These are phyloP conservation scores for Sabuloglossum arenarium DNA, from an alignment of 495 filamentous ascomycete species.

Conservation along the genomic window DNA sequence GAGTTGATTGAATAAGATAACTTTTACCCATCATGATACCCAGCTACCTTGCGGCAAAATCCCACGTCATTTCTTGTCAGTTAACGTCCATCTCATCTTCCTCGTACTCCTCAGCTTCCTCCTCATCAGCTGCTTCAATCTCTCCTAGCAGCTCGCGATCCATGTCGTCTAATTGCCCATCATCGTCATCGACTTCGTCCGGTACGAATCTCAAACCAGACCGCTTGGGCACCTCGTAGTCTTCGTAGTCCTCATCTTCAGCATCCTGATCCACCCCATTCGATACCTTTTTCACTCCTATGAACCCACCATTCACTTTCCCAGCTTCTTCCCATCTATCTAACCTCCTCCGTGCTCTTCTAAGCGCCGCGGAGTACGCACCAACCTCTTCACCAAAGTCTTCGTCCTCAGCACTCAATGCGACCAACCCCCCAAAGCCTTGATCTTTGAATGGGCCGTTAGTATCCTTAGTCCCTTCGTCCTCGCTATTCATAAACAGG, in stretches of 20 bases:
- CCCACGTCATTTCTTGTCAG: background rate
- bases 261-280: background rate
- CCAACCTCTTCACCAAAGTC: constrained; percentile 65
- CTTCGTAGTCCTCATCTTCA: constrained; percentile 11
- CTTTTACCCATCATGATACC: no score
- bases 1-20: no score
- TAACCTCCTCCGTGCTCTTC: constrained; percentile 48
- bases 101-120: constrained; percentile 15
- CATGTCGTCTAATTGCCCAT: constrained; percentile 28
- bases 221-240: constrained; percentile 13
- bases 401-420: constrained; percentile 40
- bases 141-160: constrained; percentile 25
- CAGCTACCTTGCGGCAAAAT: background rate
- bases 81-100: constrained; percentile 4
- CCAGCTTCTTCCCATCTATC: constrained; percentile 40
- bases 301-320: constrained; percentile 15
- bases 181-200: constrained; percentile 19
- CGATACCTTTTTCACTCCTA: background rate
- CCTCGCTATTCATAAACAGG: constrained; percentile 59
- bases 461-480: constrained; percentile 26
- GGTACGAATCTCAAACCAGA: constrained; percentile 3
- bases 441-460: constrained; percentile 23
- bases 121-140: constrained; percentile 13
- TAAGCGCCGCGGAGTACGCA: constrained; percentile 48
- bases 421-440: constrained; percentile 49